Conservation (phyloP, 305 asterid genomes). For the Rubia balearica region DNA sequence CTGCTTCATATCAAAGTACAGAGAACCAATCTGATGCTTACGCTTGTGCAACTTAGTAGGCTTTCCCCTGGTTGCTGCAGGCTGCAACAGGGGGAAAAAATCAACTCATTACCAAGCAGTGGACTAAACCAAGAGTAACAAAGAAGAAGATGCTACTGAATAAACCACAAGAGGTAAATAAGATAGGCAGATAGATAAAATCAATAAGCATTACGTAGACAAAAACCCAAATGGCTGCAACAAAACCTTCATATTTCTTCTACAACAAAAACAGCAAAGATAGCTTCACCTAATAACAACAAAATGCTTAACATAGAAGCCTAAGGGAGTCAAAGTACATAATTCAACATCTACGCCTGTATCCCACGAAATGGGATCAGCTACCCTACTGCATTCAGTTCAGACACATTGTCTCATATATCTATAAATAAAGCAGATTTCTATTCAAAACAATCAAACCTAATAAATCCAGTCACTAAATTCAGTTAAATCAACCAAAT, state of each 20-base stretch:
- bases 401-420: too few relatives aligned
- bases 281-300: neutral
- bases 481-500: too few relatives aligned
- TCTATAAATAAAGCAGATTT: neutral
- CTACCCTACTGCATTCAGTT: neutral
- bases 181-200: neutral
- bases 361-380: neutral
- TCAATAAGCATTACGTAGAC: neutral
- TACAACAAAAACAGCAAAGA: neutral
- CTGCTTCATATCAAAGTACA: slow-evolving; percentile 71
- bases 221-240: neutral
- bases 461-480: neutral
- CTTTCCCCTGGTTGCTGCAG: slow-evolving; percentile 70
- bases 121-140: neutral
- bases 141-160: neutral
- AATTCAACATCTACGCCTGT: neutral
- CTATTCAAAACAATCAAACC: too few relatives aligned
- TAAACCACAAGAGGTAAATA: neutral
- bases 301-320: neutral
- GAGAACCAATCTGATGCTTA: slow-evolving; percentile 83
- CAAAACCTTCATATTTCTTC: neutral
- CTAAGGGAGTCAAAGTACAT: neutral
- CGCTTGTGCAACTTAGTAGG: slow-evolving; percentile 86
- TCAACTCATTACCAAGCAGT: slow-evolving; percentile 9
- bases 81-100: slow-evolving; percentile 38